Evolutionary conservation across 805 yeast genomes (phyloP), one percentile per base, ranked within the genome.

Genomic region (Blastobotrys peoriensis): DNA sequence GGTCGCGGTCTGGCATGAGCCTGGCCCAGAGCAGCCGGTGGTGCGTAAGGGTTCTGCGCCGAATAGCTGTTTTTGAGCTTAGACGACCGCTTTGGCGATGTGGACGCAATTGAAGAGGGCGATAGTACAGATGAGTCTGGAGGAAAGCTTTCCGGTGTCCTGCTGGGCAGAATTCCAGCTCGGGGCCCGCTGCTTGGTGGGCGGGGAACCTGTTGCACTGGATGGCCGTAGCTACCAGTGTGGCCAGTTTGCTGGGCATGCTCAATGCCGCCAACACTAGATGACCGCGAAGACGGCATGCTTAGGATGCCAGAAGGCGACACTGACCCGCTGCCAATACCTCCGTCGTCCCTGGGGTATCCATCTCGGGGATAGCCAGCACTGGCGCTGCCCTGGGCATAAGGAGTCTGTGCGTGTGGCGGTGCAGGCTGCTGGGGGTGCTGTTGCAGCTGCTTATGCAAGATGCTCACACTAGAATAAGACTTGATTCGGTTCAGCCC

Each of bases 1-100:
- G 6, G 17, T 6, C 36, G 15, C 6, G n/a, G 10, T 13, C 10
- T n/a, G 17, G 36, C 15, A 23, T 22, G 16, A 3, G n/a, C 38
- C 18, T 33, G 37, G 23, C 17, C 39, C 6, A 17, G 16, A 13
- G 22, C 25, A 13, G 40, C 18, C 19, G 30, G 6, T 2, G 46
- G 46, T 16, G 43, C 50, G 22, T 47, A 47, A 13, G 50, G 50
- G 38, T 45, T 41, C 19, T 44, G 10, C 4, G 38, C 8, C 38
- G 13, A 8, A 25, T 25, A 25, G 13, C 10, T 13, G 13, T 25
- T 25, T 13, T 25, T 25, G 30, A 25, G 30, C 30, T 25, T 25
- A 13, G 30, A 25, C 13, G 30, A 8, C 10, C 20, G 17, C 16
- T 36, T 36, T 6, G 38, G 38, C 16, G 38, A 36, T 19, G 22